Percentiles rank a stretch among this genome's conserved stretches.
phyloP scores from a whole-genome alignment of 75 land plant species.

The Pinus albicaulis region DNA sequence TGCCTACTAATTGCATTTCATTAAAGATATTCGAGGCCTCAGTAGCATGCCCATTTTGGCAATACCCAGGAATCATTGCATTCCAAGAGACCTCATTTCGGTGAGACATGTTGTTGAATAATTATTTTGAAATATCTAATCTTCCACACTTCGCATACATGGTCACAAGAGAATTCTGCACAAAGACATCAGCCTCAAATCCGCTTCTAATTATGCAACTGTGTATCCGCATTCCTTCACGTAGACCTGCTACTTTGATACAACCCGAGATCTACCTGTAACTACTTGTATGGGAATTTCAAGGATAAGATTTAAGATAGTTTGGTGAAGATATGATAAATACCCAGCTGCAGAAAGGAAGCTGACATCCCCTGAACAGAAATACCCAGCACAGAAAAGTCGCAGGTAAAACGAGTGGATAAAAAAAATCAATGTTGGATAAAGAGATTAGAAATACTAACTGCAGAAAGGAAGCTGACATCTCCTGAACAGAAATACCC shows the following conservation, averaged over 20 bases:
- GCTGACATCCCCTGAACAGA: no score
- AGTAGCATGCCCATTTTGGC: conserved; percentile 25
- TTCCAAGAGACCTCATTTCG: conserved; percentile 56
- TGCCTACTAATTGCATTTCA: conserved; percentile 20
- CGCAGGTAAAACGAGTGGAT: no score
- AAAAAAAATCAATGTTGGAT: no score
- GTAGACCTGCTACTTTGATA: conserved; percentile 32
- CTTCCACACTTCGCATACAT: conserved; percentile 52
- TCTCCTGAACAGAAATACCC: no score
- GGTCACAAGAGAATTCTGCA: conserved; percentile 49
- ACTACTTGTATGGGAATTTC: no score
- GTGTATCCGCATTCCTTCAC: conserved; percentile 49
- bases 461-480: no score
- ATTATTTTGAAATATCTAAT: conserved; percentile 14
- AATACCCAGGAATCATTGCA: conserved; percentile 39
- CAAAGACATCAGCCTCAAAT: conserved; percentile 41
- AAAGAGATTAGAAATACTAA: no score
- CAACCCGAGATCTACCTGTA: no score
- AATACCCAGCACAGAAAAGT: no score
- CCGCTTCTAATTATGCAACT: conserved; percentile 34
- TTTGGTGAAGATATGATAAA: no score
- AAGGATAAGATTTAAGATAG: no score
- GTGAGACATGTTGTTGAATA: conserved; percentile 48
- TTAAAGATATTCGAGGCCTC: conserved; percentile 35
- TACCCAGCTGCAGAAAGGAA: no score